phyloP scores from a whole-genome alignment of 2,329 filamentous ascomycete species.

The Phoma herbarum region DNA sequence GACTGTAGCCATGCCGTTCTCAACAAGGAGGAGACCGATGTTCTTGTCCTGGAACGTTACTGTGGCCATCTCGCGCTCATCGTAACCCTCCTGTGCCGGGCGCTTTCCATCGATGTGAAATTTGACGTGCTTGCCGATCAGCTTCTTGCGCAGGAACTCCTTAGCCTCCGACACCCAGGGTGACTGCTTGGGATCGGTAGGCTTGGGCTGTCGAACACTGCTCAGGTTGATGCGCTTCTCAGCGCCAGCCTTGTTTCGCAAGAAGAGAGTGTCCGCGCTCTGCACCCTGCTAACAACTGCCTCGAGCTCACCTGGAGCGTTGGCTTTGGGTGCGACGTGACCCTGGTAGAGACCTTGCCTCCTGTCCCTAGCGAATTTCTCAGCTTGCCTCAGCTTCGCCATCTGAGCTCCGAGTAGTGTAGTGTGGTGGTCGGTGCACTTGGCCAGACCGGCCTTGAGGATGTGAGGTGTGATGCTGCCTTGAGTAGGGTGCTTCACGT shows the following conservation, averaged over 20 bases:
- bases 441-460: slow-evolving; percentile 85
- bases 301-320: slow-evolving; percentile 72
- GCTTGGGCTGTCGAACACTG: slow-evolving; percentile 92
- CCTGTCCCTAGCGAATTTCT: slow-evolving; percentile 81
- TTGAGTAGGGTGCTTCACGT: slow-evolving; percentile 79
- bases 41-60: slow-evolving; percentile 86
- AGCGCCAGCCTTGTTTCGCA: slow-evolving; percentile 81
- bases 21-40: slow-evolving; percentile 82
- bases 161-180: slow-evolving; percentile 94
- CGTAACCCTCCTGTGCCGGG: slow-evolving; percentile 87
- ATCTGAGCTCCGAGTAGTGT: slow-evolving; percentile 90
- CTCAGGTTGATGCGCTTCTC: slow-evolving; percentile 94
- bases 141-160: slow-evolving; percentile 90
- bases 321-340: slow-evolving; percentile 72
- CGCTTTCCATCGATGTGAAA: slow-evolving; percentile 90
- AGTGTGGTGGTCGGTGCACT: slow-evolving; percentile 95
- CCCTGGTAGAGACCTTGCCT: slow-evolving; percentile 83
- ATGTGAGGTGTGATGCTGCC: slow-evolving; percentile 94
- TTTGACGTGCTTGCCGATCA: slow-evolving; percentile 96
- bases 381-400: slow-evolving; percentile 82
- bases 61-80: slow-evolving; percentile 93
- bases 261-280: slow-evolving; percentile 86
- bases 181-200: slow-evolving; percentile 83
- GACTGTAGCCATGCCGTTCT: slow-evolving; percentile 91
- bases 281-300: slow-evolving; percentile 86